Conservation (phyloP, 148 eudicot genomes). For the Gaultheria prostrata region DNA sequence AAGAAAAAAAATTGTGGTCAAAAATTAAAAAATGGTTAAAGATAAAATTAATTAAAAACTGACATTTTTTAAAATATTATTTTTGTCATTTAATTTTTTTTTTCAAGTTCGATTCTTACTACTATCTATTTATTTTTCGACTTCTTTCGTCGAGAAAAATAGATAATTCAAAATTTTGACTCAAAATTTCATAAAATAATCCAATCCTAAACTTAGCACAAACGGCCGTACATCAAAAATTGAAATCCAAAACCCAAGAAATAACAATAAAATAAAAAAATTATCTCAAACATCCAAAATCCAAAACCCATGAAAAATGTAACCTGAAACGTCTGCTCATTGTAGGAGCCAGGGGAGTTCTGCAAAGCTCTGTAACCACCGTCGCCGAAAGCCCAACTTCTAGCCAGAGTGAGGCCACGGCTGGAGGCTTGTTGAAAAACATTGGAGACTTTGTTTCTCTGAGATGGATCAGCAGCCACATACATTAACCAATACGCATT, state of each 20-base stretch:
- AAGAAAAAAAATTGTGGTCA: too few relatives aligned
- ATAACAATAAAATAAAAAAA: too few relatives aligned
- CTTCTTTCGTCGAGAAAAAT: background rate
- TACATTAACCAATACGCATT: constrained; percentile 83
- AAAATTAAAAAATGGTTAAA: too few relatives aligned
- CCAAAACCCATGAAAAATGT: background rate
- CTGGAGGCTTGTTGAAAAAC: constrained; percentile 44
- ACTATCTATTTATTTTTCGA: too few relatives aligned
- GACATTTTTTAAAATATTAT: too few relatives aligned
- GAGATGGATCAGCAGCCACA: constrained; percentile 40
- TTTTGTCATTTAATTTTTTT: too few relatives aligned
- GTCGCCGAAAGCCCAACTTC: constrained; percentile 81
- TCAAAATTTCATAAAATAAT: background rate
- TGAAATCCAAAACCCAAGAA: background rate
- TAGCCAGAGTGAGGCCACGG: constrained; percentile 45
- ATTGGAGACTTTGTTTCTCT: constrained; percentile 38
- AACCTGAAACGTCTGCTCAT: constrained; percentile 64
- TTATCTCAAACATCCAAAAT: too few relatives aligned
- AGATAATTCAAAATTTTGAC: background rate
- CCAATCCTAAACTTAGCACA: background rate
- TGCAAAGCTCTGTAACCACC: constrained; percentile 58
- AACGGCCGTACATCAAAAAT: too few relatives aligned
- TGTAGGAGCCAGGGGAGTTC: constrained; percentile 60
- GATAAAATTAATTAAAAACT: too few relatives aligned
- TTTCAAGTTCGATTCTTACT: background rate